Base-by-base conservation (phyloP, 176 grass and related monocot genomes). In the Raddia guianensis region DNA sequence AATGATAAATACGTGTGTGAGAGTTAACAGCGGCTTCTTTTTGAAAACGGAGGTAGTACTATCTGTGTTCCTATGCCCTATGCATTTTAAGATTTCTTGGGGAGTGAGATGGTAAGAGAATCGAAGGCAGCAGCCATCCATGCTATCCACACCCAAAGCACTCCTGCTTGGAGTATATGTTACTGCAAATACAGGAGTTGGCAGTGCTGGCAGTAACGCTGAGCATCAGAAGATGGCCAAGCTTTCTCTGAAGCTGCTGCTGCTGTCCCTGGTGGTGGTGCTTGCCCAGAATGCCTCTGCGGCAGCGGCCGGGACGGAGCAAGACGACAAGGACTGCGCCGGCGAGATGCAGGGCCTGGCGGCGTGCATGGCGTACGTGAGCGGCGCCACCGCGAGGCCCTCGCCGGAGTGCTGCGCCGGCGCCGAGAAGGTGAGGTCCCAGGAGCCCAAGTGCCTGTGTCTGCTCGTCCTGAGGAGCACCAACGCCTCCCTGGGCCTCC, bases 281-380 rank as follows among this genome's bases (percentile, higher is more conserved):
- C 18, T 20, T 21, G 37, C 66, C 18, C 9, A 48, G 43, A 68
- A 56, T 74, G 4, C 27, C 13, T 61, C 9, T 20, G 43, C 57
- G 18, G 18, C 3, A 32, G 50, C 19, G 18, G 16, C 3, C 5
- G 55, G 3, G 8, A 58, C 2, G 16, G 64, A 53, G 49, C 32
- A 47, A 32, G 79, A 73, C 49, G 15, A 74, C 32, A 83, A 89
- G 80, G 86, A 84, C 32, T 84, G 75, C 33, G 67, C 64, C 1
- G 50, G 62, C 42, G 66, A 89, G 68, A 79, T 89, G 68, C 86
- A 80, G 81, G 51, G 83, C 32, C 53, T 89, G 81, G 62, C 60
- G 40, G 15, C 75, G 3, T 89, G 86, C 81, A 74, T 84, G 18
- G 49, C 68, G 7, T 80, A 80, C 59, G 86, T 84, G 48, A 84